A percentile compares a stretch with the other conserved stretches of the same genome.
Conservation (phyloP, 495 filamentous ascomycete genomes). For the Viridothelium virens region DNA sequence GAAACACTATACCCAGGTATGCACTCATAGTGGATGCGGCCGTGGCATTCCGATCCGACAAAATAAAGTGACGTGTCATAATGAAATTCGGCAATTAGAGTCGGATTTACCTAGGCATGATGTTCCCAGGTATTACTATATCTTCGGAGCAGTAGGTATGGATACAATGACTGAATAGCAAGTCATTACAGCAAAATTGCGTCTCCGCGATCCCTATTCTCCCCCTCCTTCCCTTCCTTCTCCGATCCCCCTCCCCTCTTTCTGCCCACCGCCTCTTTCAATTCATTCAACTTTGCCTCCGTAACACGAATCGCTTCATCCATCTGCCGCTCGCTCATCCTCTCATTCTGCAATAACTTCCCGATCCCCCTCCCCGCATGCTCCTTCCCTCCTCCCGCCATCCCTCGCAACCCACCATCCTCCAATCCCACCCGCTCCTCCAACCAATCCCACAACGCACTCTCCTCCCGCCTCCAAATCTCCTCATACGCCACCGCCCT, state of each 20-base stretch:
- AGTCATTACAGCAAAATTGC: neutral
- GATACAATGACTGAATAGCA: neutral
- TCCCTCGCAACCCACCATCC: conserved; percentile 18
- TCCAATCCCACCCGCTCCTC: conserved; percentile 79
- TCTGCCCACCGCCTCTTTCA: conserved; percentile 64
- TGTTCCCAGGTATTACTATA: neutral
- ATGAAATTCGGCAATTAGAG: too few species aligned
- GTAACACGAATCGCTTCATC: conserved; percentile 78
- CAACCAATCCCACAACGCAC: conserved; percentile 90
- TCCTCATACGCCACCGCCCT: conserved; percentile 82
- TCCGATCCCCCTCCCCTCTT: conserved; percentile 34
- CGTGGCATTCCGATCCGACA: too few species aligned
- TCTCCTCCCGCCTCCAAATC: conserved; percentile 85
- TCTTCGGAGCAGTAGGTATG: neutral
- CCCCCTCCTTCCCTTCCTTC: neutral
- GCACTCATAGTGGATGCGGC: too few species aligned
- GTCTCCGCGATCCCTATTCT: neutral
- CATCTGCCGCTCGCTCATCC: conserved; percentile 72
- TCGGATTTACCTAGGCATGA: neutral
- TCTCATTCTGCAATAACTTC: conserved; percentile 55
- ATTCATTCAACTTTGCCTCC: conserved; percentile 65
- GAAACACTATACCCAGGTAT: too few species aligned
- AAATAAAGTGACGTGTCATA: too few species aligned
- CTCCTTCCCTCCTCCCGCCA: conserved; percentile 30
- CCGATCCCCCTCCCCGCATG: conserved; percentile 28